Evolutionary conservation across 1,284 basidiomycete species (phyloP).

Genomic region (Moniliophthora roreri): DNA sequence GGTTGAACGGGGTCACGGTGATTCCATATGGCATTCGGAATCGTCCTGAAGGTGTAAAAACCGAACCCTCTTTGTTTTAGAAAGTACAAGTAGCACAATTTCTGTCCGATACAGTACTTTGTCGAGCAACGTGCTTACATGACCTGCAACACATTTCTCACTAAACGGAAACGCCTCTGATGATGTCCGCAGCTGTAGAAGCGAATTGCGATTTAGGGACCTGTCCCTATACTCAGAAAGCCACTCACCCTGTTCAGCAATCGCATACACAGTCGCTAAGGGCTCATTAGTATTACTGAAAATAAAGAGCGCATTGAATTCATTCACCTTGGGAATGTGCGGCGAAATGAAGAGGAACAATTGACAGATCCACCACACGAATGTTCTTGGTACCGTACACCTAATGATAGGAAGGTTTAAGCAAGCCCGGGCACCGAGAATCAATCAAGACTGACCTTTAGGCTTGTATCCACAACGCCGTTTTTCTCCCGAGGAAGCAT

Average conservation of each 20-base stretch:
- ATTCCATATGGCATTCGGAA: too few relatives aligned
- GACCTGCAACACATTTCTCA: too few relatives aligned
- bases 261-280: background rate
- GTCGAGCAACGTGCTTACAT: too few relatives aligned
- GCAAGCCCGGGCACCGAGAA: too few relatives aligned
- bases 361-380: slow-evolving; percentile 40
- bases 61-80: too few relatives aligned
- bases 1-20: too few relatives aligned
- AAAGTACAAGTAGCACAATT: too few relatives aligned
- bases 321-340: slow-evolving; percentile 31
- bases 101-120: too few relatives aligned
- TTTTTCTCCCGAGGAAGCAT: slow-evolving; percentile 61
- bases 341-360: slow-evolving; percentile 35
- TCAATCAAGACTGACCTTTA: slow-evolving; percentile 35
- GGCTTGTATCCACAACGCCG: slow-evolving; percentile 43
- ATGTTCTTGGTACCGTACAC: slow-evolving; percentile 46
- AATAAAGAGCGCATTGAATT: too few relatives aligned
- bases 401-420: slow-evolving; percentile 16
- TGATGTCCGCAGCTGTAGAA: background rate
- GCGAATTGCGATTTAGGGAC: too few relatives aligned
- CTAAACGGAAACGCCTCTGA: background rate
- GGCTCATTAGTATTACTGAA: background rate
- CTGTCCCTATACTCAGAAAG: too few relatives aligned
- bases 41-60: too few relatives aligned
- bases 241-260: background rate